Evolutionary conservation across 352 stramenopile genomes (phyloP).

Genomic region (Pythium myriotylum): DNA sequence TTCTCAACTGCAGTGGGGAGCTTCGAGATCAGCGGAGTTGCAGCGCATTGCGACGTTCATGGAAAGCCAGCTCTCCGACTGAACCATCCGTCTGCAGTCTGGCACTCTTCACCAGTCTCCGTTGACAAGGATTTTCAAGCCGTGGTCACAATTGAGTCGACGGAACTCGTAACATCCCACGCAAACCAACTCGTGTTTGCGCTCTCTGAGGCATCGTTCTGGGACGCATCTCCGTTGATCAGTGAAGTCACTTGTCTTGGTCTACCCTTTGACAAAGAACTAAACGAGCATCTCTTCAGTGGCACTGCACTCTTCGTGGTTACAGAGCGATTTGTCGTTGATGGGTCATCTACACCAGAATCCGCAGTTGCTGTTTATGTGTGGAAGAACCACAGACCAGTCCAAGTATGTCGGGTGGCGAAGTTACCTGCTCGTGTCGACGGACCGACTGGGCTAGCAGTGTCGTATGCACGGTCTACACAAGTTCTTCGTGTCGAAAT

Average conservation of each 20-base stretch:
- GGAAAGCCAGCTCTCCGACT: conserved; percentile 31
- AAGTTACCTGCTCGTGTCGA: conserved; percentile 6
- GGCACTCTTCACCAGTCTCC: conserved; percentile 37
- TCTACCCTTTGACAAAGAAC: conserved; percentile 9
- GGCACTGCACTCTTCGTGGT: conserved; percentile 23
- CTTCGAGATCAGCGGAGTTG: conserved; percentile 28
- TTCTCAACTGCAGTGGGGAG: conserved; percentile 22
- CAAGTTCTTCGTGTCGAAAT: conserved; percentile 22
- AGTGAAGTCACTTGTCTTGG: conserved; percentile 27
- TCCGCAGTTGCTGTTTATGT: conserved; percentile 30
- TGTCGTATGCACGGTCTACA: conserved; percentile 10
- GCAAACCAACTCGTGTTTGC: conserved; percentile 49
- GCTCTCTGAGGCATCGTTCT: conserved; percentile 70
- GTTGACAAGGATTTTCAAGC: conserved; percentile 60
- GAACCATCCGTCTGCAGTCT: conserved; percentile 38
- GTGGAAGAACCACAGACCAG: conserved; percentile 24
- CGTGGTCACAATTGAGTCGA: conserved; percentile 35
- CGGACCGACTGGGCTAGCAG: conserved; percentile 8
- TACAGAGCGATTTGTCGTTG: conserved; percentile 12
- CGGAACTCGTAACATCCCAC: conserved; percentile 7
- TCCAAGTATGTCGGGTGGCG: conserved; percentile 21
- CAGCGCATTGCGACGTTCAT: conserved; percentile 10
- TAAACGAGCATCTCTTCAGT: conserved; percentile 10
- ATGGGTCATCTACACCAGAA: neutral
- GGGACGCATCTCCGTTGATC: conserved; percentile 61